phyloP scores from a whole-genome alignment of 2,329 filamentous ascomycete genomes.

The Ophiocordyceps polyrhachis-furcata region DNA sequence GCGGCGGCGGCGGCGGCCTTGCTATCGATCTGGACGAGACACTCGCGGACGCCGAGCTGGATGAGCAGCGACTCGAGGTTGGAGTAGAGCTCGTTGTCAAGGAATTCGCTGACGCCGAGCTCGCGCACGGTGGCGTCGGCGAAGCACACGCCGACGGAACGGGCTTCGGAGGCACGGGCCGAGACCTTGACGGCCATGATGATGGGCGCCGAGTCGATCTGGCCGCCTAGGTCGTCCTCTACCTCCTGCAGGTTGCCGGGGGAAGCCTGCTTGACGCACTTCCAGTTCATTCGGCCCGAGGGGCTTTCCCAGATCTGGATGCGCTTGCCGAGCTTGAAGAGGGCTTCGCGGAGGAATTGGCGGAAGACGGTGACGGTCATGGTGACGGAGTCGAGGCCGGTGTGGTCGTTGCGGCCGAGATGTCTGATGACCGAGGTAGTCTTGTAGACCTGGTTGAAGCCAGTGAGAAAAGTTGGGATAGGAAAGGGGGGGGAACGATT shows the following conservation, averaged over 20 bases:
- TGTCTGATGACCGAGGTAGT: slow-evolving; percentile 90
- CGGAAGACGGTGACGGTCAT: slow-evolving; percentile 91
- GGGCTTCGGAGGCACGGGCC: slow-evolving; percentile 67
- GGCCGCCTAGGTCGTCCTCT: slow-evolving; percentile 78
- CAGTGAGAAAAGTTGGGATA: no score
- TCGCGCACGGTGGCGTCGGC: slow-evolving; percentile 93
- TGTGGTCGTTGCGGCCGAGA: slow-evolving; percentile 65
- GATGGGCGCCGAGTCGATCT: slow-evolving; percentile 79
- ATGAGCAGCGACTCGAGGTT: slow-evolving; percentile 96
- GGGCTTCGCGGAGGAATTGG: slow-evolving; percentile 83
- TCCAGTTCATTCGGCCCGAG: slow-evolving; percentile 74
- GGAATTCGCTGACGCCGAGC: slow-evolving; percentile 88
- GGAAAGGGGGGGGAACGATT: not conserved
- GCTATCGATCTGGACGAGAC: slow-evolving; percentile 58
- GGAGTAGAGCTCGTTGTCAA: slow-evolving; percentile 97
- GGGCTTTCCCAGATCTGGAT: slow-evolving; percentile 75
- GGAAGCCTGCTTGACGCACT: slow-evolving; percentile 76
- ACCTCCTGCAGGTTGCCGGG: slow-evolving; percentile 94
- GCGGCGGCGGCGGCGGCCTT: slow-evolving; percentile 41
- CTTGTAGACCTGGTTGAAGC: slow-evolving; percentile 63
- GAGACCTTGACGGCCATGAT: slow-evolving; percentile 90
- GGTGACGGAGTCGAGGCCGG: slow-evolving; percentile 80
- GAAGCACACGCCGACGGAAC: slow-evolving; percentile 87
- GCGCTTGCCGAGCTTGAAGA: slow-evolving; percentile 79
- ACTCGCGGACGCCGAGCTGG: slow-evolving; percentile 89